These are phyloP conservation scores for Luvunga scandens DNA, from an alignment of 345 rosid genomes.

Conservation along the genomic window DNA sequence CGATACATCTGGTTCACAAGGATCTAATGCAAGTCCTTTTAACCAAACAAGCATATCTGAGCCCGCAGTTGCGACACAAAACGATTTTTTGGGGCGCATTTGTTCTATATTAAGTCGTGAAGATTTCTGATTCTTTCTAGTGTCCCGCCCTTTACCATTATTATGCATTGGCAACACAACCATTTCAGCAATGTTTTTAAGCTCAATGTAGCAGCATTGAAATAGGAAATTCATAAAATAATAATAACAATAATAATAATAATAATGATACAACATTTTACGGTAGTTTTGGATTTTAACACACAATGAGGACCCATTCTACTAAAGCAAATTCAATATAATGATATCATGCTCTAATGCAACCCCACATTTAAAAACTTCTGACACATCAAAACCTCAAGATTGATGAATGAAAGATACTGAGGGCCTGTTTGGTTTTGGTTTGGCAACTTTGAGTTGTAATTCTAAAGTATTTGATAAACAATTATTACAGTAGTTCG, in stretches of 20 bases:
- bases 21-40: slow-evolving; percentile 25
- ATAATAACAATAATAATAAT: background rate
- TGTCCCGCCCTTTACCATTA: background rate
- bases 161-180: slow-evolving; percentile 4
- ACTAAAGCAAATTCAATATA: background rate
- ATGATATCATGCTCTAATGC: background rate
- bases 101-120: background rate
- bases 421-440: no score
- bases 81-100: background rate
- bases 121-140: background rate
- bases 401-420: background rate
- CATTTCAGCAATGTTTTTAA: slow-evolving; percentile 1
- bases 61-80: background rate
- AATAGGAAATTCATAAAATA: background rate
- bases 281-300: background rate
- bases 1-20: background rate
- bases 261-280: no score
- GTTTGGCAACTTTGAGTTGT: no score
- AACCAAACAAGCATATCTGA: slow-evolving; percentile 15
- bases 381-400: background rate
- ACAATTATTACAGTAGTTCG: no score
- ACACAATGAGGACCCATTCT: background rate
- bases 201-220: background rate
- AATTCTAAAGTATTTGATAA: no score
- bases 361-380: background rate